These are phyloP conservation scores for Cyclotella cryptica DNA, from an alignment of 108 stramenopile genomes.

Conservation along the genomic window DNA sequence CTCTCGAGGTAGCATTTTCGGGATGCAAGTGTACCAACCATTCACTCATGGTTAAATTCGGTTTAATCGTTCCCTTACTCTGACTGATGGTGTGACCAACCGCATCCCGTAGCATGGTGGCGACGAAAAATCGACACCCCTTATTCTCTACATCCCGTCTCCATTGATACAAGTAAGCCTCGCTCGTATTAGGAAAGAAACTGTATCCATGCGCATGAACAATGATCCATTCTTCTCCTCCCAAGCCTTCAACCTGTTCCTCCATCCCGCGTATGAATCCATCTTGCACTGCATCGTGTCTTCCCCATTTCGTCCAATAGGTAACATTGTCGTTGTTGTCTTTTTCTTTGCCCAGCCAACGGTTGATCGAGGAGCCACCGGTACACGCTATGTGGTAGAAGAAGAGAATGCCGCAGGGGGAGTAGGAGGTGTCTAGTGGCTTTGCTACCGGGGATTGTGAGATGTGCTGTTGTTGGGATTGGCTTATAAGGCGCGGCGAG, in stretches of 20 bases:
- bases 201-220: conserved; percentile 55
- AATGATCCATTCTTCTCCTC: conserved; percentile 41
- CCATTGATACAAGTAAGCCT: conserved; percentile 42
- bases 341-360: conserved; percentile 50
- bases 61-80: conserved; percentile 28
- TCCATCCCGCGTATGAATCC: conserved; percentile 40
- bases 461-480: conserved; percentile 7
- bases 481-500: neutral
- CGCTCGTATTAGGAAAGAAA: conserved; percentile 45
- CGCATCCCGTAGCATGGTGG: conserved; percentile 49
- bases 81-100: conserved; percentile 50
- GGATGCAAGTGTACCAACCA: conserved; percentile 37
- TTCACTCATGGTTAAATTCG: conserved; percentile 22
- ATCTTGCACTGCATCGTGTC: conserved; percentile 25
- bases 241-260: conserved; percentile 12
- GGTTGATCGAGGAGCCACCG: conserved; percentile 41
- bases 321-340: conserved; percentile 25
- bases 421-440: conserved; percentile 4
- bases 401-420: conserved; percentile 41
- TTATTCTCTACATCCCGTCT: conserved; percentile 34
- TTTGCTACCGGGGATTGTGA: neutral
- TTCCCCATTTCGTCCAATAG: conserved; percentile 52
- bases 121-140: conserved; percentile 35
- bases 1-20: conserved; percentile 30
- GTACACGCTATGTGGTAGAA: conserved; percentile 53